phyloP scores from a whole-genome alignment of 2,329 filamentous ascomycete genomes.

The Nothophaeocryptopus gaeumannii region DNA sequence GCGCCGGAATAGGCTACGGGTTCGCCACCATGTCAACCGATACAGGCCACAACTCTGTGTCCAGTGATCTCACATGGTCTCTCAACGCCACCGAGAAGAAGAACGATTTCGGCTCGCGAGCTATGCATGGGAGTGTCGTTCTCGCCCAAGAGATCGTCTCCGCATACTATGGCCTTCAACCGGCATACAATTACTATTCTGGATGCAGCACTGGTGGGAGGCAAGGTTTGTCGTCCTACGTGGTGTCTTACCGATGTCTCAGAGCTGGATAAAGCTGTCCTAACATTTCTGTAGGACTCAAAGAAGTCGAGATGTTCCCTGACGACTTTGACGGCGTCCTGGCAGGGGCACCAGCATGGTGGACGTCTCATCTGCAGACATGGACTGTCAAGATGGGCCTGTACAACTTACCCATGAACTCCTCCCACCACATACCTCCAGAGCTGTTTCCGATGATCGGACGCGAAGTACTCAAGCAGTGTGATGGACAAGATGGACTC shows the following conservation, averaged over 20 bases:
- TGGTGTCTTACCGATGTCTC: no score
- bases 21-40: constrained; percentile 47
- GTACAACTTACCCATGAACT: constrained; percentile 49
- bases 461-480: constrained; percentile 49
- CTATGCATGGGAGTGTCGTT: constrained; percentile 50
- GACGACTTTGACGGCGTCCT: constrained; percentile 58
- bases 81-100: constrained; percentile 37
- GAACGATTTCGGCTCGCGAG: constrained; percentile 41
- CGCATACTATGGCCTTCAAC: constrained; percentile 47
- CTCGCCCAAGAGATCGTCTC: constrained; percentile 49
- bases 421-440: constrained; percentile 45
- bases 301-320: constrained; percentile 53
- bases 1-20: constrained; percentile 38
- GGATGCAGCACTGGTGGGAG: constrained; percentile 61
- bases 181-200: constrained; percentile 53
- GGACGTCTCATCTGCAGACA: constrained; percentile 48
- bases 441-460: constrained; percentile 46
- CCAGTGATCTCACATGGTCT: constrained; percentile 38
- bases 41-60: constrained; percentile 44
- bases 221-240: constrained; percentile 39
- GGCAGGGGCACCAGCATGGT: constrained; percentile 54
- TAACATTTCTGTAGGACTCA: constrained; percentile 37
- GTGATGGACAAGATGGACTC: constrained; percentile 51
- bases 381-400: constrained; percentile 45
- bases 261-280: no score